Evolutionary conservation across 352 stramenopile genomes (phyloP), one percentile per base, ranked within the genome.

Genomic region (Globisporangium lucens): DNA sequence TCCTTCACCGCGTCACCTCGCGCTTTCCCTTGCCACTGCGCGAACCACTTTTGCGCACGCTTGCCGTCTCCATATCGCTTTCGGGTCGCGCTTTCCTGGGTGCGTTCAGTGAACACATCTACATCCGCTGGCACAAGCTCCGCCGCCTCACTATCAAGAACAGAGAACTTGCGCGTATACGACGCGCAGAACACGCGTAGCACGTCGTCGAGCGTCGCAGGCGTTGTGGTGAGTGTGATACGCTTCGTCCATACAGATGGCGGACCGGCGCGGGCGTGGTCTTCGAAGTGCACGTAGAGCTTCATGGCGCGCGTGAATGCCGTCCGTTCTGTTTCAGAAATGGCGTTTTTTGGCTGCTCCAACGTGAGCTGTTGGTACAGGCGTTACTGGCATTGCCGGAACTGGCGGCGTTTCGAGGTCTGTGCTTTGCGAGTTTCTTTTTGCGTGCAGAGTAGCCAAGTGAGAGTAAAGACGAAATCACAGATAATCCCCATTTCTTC

Each of bases 281-380:
- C 69, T 73, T 90, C 83, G 30, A 79, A 86, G 75, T 94, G 86
- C 59, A 94, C 75, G 69, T 91, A 91, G 15, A 93, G 69, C 41
- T 67, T 60, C 62, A 67, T 67, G 29, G 36, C 20, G 56, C 15
- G 36, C 20, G 46, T 15, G 6, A 20, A 20, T 20, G 17, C 13
- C 13, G 22, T 62, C 27, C 15, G 41, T 33, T 9, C 38, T 49
- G 3, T 49, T 13, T 22, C 20, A 27, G 20, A 29, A 53, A 22
- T 22, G 47, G 20, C 7, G 7, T 29, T 53, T 53, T 24, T 8
- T 29, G 20, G 12, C 47, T 53, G 24, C 51, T 56, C 35, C 51
- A 56, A 33, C 22, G 17, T 33, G 29, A 33, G 29, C 2, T 33
- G 29, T 4, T 33, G 2, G 29, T 33, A 33, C 29, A 33, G 29